Evolutionary conservation across 1,284 basidiomycete species (phyloP), one percentile per base, ranked within the genome.

Genomic region (Microbotryum violaceum): DNA sequence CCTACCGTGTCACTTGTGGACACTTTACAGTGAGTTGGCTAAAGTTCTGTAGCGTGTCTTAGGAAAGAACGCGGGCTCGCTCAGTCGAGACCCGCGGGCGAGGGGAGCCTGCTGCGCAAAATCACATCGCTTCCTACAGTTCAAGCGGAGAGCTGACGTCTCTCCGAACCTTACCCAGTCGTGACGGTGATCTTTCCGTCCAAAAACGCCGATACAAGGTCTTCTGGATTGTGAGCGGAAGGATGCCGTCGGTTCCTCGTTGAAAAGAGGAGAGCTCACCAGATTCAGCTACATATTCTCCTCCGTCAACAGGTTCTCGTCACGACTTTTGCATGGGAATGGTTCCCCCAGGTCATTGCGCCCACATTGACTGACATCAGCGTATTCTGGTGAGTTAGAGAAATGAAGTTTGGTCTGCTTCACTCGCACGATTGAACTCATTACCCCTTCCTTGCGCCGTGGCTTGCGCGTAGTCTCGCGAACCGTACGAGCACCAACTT

Each of bases 1-100:
- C 57, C 83, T 0, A 82, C 79, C 2, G 81, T 84, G 12, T 77
- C 81, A 4, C 80, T 82, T 10, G 80, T 82, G 71, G 79, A 82
- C 62, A 77, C 80, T 10, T 73, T 82, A 42, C 80, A 82, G 37
- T 42, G 37, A 42, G 37, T 42, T 18, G 14, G 1, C 0, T 31
- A 31, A 31, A 31, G 31, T 10, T 8, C 1, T 9, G 9, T 31
- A 31, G 31, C 31, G 8, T 31, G 9, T 31, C 31, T 10, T 9
- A 31, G 31, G 31, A 31, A 31, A 31, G 31, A 31, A 10, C 31
- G 31, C 31, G 31, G 31, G 8, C 31, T 31, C 31, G 31, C 31
- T 31, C 31, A 31, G 8, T 31, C 31, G 31, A 31, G 31, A 31
- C 20, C n/a, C 31, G 31, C 27, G 48, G 61, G 31, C 14, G 37